phyloP scores from a whole-genome alignment of 192 early-diverging fungal genomes.

The Podila verticillata region DNA sequence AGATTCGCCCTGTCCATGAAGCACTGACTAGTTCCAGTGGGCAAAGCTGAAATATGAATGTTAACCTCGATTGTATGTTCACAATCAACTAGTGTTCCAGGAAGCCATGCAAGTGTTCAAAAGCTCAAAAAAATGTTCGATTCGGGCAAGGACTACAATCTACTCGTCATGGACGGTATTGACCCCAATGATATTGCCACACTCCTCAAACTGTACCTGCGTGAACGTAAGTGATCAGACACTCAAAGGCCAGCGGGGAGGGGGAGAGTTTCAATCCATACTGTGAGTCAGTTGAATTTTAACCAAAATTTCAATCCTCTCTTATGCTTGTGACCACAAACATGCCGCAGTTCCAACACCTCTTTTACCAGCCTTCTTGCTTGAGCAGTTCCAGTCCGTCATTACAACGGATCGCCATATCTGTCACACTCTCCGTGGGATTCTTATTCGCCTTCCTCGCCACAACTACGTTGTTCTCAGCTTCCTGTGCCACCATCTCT shows the following conservation, averaged over 20 bases:
- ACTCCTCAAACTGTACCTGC: conserved; percentile 66
- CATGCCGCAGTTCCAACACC: conserved; percentile 57
- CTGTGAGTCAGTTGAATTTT: not conserved
- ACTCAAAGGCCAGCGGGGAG: too few relatives aligned
- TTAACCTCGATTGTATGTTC: not conserved
- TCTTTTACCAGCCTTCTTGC: conserved; percentile 55
- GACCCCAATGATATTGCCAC: conserved; percentile 70
- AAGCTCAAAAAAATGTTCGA: conserved; percentile 60
- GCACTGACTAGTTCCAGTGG: not conserved
- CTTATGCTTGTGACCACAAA: not conserved
- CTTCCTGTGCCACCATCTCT: conserved; percentile 62
- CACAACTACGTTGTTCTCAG: conserved; percentile 61
- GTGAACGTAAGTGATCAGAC: conserved; percentile 60
- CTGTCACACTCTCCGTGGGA: conserved; percentile 35
- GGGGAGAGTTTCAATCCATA: too few relatives aligned
- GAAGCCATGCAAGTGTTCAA: conserved; percentile 61
- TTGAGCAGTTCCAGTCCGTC: conserved; percentile 56
- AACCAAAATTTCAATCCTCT: not conserved
- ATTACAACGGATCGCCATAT: conserved; percentile 41
- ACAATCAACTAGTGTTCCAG: conserved; percentile 51
- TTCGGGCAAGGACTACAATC: conserved; percentile 61
- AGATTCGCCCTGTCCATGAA: too few relatives aligned
- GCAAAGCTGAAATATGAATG: not conserved
- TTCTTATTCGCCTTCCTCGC: conserved; percentile 57
- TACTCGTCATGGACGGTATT: conserved; percentile 42